These are phyloP conservation scores for Filosporella fistucella DNA, from an alignment of 495 filamentous ascomycete species.

Conservation along the genomic window DNA sequence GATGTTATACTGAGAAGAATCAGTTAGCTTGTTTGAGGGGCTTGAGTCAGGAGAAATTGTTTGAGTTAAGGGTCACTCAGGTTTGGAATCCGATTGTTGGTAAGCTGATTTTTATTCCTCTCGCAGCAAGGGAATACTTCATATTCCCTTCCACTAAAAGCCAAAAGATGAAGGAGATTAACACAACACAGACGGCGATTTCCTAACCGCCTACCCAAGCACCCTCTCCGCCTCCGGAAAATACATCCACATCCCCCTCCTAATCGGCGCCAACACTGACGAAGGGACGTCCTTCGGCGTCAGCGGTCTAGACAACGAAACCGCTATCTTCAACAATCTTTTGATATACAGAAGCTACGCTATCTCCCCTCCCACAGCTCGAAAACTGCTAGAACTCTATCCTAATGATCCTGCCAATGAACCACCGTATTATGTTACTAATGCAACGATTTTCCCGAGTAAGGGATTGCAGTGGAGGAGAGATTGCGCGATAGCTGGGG, in stretches of 20 bases:
- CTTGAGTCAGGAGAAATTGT: slow-evolving; percentile 26
- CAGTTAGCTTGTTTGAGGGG: too few species aligned
- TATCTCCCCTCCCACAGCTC: slow-evolving; percentile 25
- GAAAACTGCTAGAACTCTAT: slow-evolving; percentile 42
- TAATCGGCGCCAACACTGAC: slow-evolving; percentile 46
- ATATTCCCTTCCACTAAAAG: too few species aligned
- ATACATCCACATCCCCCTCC: slow-evolving; percentile 46
- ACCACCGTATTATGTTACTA: slow-evolving; percentile 37
- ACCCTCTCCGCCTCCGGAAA: slow-evolving; percentile 37
- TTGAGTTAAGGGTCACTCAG: slow-evolving; percentile 30
- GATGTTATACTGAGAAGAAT: too few species aligned
- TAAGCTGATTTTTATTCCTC: too few species aligned
- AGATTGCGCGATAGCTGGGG: too few species aligned
- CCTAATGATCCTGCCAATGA: slow-evolving; percentile 43
- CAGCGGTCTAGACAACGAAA: neutral
- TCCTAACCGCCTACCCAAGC: slow-evolving; percentile 32
- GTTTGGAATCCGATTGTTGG: slow-evolving; percentile 46
- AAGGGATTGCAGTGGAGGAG: slow-evolving; percentile 39
- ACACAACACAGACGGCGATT: slow-evolving; percentile 39
- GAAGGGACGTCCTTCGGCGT: slow-evolving; percentile 35
- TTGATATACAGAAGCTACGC: too few species aligned
- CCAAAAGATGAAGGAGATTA: too few species aligned
- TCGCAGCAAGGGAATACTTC: too few species aligned
- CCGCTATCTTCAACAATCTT: slow-evolving; percentile 8
- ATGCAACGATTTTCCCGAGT: slow-evolving; percentile 33